phyloP scores from a whole-genome alignment of 495 filamentous ascomycete genomes.

The Cercophora scortea region DNA sequence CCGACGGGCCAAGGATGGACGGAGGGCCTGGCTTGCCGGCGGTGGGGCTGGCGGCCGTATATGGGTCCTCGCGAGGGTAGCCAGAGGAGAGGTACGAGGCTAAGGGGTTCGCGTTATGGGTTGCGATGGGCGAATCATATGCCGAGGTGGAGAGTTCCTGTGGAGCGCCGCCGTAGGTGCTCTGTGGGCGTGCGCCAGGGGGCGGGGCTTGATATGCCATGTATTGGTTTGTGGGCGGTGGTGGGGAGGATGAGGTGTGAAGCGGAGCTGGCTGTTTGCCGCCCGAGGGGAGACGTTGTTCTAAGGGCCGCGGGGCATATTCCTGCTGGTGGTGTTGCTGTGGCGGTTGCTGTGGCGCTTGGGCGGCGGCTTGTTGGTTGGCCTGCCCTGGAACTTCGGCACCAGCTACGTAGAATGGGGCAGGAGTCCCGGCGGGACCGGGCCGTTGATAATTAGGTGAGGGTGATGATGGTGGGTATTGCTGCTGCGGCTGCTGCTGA shows the following conservation, averaged over 20 bases:
- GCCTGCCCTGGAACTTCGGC: constrained; percentile 33
- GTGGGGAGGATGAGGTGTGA: constrained; percentile 32
- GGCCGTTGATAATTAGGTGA: constrained; percentile 41
- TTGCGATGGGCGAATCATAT: constrained; percentile 71
- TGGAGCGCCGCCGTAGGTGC: constrained; percentile 62
- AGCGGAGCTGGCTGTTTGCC: constrained; percentile 40
- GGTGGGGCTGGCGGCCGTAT: constrained; percentile 22
- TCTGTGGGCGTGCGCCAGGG: constrained; percentile 51
- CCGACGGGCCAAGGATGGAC: constrained; percentile 17
- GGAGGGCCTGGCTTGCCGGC: constrained; percentile 16
- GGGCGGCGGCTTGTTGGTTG: constrained; percentile 15
- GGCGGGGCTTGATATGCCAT: constrained; percentile 36
- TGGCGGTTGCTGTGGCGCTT: constrained; percentile 30
- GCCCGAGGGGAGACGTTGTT: constrained; percentile 29
- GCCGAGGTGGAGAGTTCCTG: constrained; percentile 80
- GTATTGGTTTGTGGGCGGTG: constrained; percentile 33
- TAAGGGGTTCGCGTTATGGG: constrained; percentile 21
- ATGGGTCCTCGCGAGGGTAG: constrained; percentile 54
- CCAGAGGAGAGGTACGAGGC: constrained; percentile 50
- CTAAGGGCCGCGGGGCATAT: constrained; percentile 26
- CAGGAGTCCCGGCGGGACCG: constrained; percentile 22
- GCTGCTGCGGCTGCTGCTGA: constrained; percentile 8
- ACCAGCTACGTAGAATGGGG: constrained; percentile 39
- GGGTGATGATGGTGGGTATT: constrained; percentile 37
- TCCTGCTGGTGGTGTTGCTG: constrained; percentile 24